phyloP scores from a whole-genome alignment of 495 filamentous ascomycete genomes.

The Trichodelitschia bisporula region DNA sequence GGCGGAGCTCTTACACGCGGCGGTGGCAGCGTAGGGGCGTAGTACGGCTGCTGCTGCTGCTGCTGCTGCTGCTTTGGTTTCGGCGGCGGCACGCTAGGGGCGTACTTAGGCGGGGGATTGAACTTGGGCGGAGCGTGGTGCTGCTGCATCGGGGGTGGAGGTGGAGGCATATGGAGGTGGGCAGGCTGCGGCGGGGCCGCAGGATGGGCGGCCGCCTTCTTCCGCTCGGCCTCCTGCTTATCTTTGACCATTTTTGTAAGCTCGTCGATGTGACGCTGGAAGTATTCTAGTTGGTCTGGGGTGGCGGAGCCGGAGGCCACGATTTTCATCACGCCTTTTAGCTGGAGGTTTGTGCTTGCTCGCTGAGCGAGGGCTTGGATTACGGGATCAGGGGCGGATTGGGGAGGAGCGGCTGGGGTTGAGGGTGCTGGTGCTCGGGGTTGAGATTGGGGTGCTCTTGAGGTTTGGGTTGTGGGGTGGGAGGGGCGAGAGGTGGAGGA shows the following conservation, averaged over 20 bases:
- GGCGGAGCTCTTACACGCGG: constrained; percentile 12
- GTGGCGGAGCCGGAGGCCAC: constrained; percentile 74
- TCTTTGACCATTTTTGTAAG: constrained; percentile 39
- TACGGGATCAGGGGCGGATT: constrained; percentile 55
- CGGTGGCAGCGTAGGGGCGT: constrained; percentile 4
- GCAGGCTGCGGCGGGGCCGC: constrained; percentile 2
- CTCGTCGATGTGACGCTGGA: constrained; percentile 82
- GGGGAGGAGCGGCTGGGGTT: not conserved
- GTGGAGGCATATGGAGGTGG: constrained; percentile 1
- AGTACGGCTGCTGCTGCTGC: constrained; percentile 1
- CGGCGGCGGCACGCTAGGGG: no score
- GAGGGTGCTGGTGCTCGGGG: constrained; percentile 5
- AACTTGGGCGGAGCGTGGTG: not conserved
- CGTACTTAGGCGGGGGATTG: not conserved
- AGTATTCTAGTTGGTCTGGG: constrained; percentile 55
- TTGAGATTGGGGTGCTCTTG: not conserved
- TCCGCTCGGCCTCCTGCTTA: constrained; percentile 6
- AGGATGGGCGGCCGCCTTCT: not conserved
- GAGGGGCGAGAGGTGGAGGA: constrained; percentile 22
- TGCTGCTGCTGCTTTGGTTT: constrained; percentile 1
- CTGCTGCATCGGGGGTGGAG: not conserved
- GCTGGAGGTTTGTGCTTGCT: constrained; percentile 59
- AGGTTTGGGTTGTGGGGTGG: constrained; percentile 69
- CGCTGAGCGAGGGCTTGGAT: constrained; percentile 79
- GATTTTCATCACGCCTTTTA: constrained; percentile 91